Evolutionary conservation across 2,329 filamentous ascomycete genomes (phyloP).

Genomic region (Ascochyta lentis): DNA sequence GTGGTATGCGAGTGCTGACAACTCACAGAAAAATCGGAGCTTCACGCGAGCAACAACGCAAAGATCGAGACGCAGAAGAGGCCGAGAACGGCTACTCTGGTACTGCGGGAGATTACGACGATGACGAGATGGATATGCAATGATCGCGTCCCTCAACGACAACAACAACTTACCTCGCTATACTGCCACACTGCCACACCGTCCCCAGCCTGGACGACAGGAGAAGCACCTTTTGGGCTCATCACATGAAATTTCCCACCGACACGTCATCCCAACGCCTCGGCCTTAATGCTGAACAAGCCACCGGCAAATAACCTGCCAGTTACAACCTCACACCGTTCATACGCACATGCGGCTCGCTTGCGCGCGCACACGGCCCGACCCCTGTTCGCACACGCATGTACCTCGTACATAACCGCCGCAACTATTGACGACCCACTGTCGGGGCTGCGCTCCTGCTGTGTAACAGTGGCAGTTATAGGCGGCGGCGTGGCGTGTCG

Average conservation of each 20-base stretch:
- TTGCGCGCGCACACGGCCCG: conserved; percentile 15
- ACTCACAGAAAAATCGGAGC: conserved; percentile 73
- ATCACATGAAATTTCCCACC: neutral
- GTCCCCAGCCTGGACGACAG: neutral
- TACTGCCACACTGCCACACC: neutral
- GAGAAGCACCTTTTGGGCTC: neutral
- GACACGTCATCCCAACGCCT: neutral
- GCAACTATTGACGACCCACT: conserved; percentile 16
- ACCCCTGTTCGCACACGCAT: conserved; percentile 16
- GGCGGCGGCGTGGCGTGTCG: neutral
- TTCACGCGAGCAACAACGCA: conserved; percentile 76
- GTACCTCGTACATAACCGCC: conserved; percentile 8
- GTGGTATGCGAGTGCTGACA: conserved; percentile 13
- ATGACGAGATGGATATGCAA: conserved; percentile 53
- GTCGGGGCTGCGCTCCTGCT: conserved; percentile 4
- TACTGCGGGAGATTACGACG: conserved; percentile 68
- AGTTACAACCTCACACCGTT: conserved; percentile 6
- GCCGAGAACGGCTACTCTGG: conserved; percentile 60
- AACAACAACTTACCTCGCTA: neutral
- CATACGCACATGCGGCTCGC: conserved; percentile 10
- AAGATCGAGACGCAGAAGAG: conserved; percentile 78
- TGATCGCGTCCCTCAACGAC: conserved; percentile 14
- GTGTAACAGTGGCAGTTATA: conserved; percentile 10
- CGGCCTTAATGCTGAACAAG: neutral
- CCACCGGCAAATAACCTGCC: conserved; percentile 11